Evolutionary conservation across 495 filamentous ascomycete species (phyloP), one percentile per base, ranked within the genome.

Genomic region (Hypoxylon fragiforme): DNA sequence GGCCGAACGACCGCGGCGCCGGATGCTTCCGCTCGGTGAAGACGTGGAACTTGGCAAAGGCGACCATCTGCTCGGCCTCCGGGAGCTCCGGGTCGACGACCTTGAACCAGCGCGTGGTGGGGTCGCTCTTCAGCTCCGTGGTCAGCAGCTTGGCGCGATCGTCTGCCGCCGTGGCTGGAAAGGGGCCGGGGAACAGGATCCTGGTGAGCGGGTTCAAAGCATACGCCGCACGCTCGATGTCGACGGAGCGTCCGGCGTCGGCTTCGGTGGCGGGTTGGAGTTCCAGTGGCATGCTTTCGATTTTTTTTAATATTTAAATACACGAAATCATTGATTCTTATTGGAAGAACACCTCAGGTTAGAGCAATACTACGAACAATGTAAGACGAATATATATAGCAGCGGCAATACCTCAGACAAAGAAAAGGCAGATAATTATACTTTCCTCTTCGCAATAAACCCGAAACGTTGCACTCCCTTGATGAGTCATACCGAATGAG

Each of bases 1-100:
- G 37, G 3, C 60, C 55, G 19, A 68, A 71, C 13, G 39, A 58
- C 3, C 57, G 49, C 2, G 56, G 31, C 19, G 50, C 26, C 0
- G 43, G 46, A 9, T 24, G 15, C 15, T 63, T 26, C 12, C 48
- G 50, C 28, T 62, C 60, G 30, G 58, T 31, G 30, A 65, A 64
- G 31, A 68, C 20, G 21, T 69, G 57, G 69, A 69, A 73, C 44
- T 72, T 68, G 2, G 65, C 63, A 46, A 67, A 73, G 12, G 69
- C 65, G 41, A 75, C 54, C 47, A 63, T 61, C 50, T 64, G 48
- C 32, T 46, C 57, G 11, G 42, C 50, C 8, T 57, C 60, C 19
- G 60, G 50, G n/a, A 70, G 24, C 24, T 65, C 63, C 13, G 63
- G 57, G 28, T 68, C 65, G 30, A 69, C 39, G 4, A 73, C 64